Percentiles rank a stretch among this genome's conserved stretches.
Evolutionary conservation across 108 stramenopile genomes (phyloP).

Genomic region (Cyclotella choctawhatcheeana): DNA sequence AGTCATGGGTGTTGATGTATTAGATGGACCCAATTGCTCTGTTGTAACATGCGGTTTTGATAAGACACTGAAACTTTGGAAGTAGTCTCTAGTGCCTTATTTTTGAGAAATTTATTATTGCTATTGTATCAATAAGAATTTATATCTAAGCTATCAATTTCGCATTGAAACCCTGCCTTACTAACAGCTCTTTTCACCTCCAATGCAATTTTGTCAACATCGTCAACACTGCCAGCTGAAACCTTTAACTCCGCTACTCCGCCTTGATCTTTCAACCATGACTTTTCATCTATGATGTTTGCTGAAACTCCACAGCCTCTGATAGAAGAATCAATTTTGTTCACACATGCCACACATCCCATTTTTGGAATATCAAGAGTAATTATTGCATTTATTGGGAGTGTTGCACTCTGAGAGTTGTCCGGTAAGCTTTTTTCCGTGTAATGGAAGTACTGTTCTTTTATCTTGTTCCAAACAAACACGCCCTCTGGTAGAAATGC

Average conservation of each 20-base stretch:
- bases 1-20: constrained; percentile 87
- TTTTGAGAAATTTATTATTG: not conserved
- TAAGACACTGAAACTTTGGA: constrained; percentile 91
- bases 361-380: constrained; percentile 72
- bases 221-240: constrained; percentile 28
- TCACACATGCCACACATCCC: constrained; percentile 90
- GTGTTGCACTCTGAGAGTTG: not conserved
- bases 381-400: constrained; percentile 27
- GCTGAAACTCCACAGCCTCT: constrained; percentile 39
- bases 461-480: constrained; percentile 49
- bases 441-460: constrained; percentile 1
- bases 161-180: constrained; percentile 47
- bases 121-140: not conserved
- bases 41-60: constrained; percentile 88
- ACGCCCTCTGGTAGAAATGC: constrained; percentile 78
- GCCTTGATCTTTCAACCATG: constrained; percentile 66
- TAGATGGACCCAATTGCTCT: constrained; percentile 50
- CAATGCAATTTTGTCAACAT: constrained; percentile 30
- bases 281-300: constrained; percentile 45
- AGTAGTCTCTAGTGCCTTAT: constrained; percentile 30
- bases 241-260: constrained; percentile 50
- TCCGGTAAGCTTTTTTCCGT: too few species aligned
- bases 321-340: constrained; percentile 71
- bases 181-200: constrained; percentile 37
- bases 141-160: constrained; percentile 26